These are phyloP conservation scores for Arachnomyces sp. DNA, from an alignment of 2,329 filamentous ascomycete genomes.

Conservation along the genomic window DNA sequence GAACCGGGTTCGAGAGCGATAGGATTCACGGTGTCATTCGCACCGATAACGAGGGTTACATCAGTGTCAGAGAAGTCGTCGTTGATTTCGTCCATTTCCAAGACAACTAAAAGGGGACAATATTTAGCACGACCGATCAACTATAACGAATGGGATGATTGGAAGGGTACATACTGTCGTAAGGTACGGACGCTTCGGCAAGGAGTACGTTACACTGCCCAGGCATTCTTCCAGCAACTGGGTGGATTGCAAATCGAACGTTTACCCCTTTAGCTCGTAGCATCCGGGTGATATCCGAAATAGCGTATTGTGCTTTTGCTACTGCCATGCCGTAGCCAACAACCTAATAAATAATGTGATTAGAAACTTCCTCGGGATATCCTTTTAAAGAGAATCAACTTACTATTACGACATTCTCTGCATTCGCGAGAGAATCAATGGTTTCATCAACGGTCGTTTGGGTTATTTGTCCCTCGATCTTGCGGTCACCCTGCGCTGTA, in stretches of 20 bases:
- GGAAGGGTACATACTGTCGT: conserved; percentile 54
- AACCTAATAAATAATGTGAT: conserved; percentile 29
- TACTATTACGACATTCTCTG: conserved; percentile 77
- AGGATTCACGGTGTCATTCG: conserved; percentile 88
- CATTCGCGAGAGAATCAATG: conserved; percentile 64
- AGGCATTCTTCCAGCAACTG: conserved; percentile 85
- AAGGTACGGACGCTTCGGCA: conserved; percentile 79
- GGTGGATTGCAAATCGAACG: conserved; percentile 84
- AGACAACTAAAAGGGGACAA: conserved; percentile 50
- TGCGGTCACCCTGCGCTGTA: conserved; percentile 56
- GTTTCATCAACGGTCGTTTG: conserved; percentile 75
- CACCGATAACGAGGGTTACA: conserved; percentile 79
- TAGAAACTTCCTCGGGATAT: conserved; percentile 4
- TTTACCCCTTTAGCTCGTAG: conserved; percentile 69
- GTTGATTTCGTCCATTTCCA: conserved; percentile 96
- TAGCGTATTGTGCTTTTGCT: conserved; percentile 85
- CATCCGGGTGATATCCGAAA: conserved; percentile 69
- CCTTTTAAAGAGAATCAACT: conserved; percentile 7
- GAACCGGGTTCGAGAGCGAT: conserved; percentile 78
- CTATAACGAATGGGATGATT: background rate
- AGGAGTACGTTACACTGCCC: conserved; percentile 88
- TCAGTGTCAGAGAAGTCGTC: conserved; percentile 84
- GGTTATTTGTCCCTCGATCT: conserved; percentile 72
- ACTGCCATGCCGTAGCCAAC: conserved; percentile 94
- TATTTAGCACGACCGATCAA: conserved; percentile 12